phyloP scores from a whole-genome alignment of 768 basidiomycete species.

The Leccinum subgranulosum region DNA sequence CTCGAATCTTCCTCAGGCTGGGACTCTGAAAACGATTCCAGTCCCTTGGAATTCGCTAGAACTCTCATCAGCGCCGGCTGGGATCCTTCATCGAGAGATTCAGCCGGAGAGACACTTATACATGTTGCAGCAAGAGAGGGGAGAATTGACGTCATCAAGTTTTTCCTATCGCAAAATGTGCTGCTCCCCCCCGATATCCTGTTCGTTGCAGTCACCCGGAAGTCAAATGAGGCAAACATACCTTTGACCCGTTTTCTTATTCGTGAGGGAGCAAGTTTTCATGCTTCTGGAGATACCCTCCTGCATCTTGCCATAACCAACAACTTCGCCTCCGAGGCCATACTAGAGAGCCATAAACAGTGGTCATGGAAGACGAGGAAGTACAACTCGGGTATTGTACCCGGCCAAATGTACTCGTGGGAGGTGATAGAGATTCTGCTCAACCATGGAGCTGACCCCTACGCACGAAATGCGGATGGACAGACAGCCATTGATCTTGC shows the following conservation, averaged over 20 bases:
- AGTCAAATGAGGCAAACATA: accelerated
- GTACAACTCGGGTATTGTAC: too few relatives aligned
- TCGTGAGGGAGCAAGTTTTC: not conserved
- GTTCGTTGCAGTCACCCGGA: not conserved
- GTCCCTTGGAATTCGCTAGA: not conserved
- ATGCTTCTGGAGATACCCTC: not conserved
- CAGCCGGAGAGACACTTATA: not conserved
- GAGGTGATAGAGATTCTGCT: not conserved
- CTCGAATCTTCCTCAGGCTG: not conserved
- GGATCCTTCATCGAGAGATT: not conserved
- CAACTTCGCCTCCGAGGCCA: not conserved
- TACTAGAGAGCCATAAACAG: not conserved
- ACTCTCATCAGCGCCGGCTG: not conserved
- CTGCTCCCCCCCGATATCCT: not conserved
- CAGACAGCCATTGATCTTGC: not conserved
- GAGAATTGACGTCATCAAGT: not conserved
- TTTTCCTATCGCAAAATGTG: not conserved
- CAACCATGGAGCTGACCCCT: not conserved
- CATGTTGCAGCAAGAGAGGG: not conserved
- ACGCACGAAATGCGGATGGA: not conserved
- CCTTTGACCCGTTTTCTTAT: not conserved
- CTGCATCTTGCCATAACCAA: not conserved
- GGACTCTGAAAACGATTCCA: too few relatives aligned
- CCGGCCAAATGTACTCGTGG: too few relatives aligned
- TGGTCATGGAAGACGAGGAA: not conserved